Percentiles rank a stretch among this genome's conserved stretches.
Conservation (phyloP, 306 rosid species). For the Quercus mongolica region DNA sequence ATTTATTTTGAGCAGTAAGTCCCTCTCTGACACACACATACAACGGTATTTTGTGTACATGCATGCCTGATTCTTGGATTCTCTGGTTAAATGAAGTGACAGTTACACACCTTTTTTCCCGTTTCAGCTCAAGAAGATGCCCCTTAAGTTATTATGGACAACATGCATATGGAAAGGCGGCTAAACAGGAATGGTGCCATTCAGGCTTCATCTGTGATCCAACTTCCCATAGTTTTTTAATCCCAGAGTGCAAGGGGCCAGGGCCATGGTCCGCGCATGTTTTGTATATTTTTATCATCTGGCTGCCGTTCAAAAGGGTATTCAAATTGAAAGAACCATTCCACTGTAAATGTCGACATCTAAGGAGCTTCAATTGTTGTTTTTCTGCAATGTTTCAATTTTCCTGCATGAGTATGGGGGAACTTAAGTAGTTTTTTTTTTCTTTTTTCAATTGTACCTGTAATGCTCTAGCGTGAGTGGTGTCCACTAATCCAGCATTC, state of each 20-base stretch:
- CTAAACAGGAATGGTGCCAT: conserved; percentile 4
- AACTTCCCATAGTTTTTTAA: neutral
- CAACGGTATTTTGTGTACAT: neutral
- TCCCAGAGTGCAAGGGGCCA: conserved; percentile 22
- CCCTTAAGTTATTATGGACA: conserved; percentile 37
- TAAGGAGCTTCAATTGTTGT: conserved; percentile 15
- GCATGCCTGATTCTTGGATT: conserved; percentile 3
- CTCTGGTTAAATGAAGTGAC: conserved; percentile 14
- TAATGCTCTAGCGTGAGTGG: neutral
- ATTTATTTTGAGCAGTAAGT: conserved; percentile 92
- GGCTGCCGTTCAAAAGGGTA: conserved; percentile 19
- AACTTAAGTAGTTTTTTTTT: neutral
- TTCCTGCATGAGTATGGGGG: conserved; percentile 19
- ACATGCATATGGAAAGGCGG: conserved; percentile 15
- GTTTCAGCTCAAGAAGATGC: conserved; percentile 96
- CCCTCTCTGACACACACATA: conserved; percentile 7
- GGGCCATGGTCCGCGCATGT: conserved; percentile 20
- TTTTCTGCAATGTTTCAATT: conserved; percentile 28
- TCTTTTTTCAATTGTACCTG: neutral
- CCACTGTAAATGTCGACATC: conserved; percentile 49
- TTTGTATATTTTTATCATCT: conserved; percentile 7
- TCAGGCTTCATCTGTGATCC: neutral
- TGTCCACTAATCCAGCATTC: neutral
- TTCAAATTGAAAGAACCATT: conserved; percentile 26
- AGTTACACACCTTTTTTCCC: neutral